phyloP scores from a whole-genome alignment of 768 basidiomycete genomes.

The Chalciporus piperatus region DNA sequence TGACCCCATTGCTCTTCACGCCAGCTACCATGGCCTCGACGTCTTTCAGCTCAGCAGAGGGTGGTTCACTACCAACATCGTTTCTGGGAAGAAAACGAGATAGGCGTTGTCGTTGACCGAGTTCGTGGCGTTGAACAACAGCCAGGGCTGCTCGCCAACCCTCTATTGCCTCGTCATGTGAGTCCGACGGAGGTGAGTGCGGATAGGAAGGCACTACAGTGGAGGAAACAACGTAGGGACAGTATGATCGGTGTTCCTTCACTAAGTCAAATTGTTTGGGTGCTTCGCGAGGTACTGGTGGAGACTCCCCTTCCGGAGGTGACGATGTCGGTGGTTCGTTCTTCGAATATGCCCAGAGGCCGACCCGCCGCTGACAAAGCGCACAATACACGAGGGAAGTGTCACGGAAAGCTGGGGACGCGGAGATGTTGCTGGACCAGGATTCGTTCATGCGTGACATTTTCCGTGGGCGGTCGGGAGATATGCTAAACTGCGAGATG shows the following conservation, averaged over 20 bases:
- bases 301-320: constrained; percentile 10
- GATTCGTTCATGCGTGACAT: constrained; percentile 8
- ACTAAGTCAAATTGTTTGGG: constrained; percentile 66
- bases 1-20: constrained; percentile 73
- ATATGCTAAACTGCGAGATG: constrained; percentile 14
- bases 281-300: constrained; percentile 21
- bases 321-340: constrained; percentile 6
- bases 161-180: constrained; percentile 43
- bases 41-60: constrained; percentile 36
- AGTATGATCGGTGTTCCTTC: constrained; percentile 82
- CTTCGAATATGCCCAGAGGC: constrained; percentile 70
- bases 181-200: constrained; percentile 13
- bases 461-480: constrained; percentile 12
- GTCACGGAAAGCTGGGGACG: constrained; percentile 30
- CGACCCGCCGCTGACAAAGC: constrained; percentile 76
- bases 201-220: constrained; percentile 61
- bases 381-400: constrained; percentile 59
- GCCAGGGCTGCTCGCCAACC: constrained; percentile 82
- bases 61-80: constrained; percentile 32
- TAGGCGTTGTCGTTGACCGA: constrained; percentile 52
- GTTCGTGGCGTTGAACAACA: constrained; percentile 63
- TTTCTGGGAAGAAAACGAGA: constrained; percentile 27
- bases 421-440: background rate
- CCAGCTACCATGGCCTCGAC: constrained; percentile 76
- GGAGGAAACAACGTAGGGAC: constrained; percentile 77